Evolutionary conservation across 306 rosid species (phyloP), one percentile per base, ranked within the genome.

Genomic region (Datisca glomerata): DNA sequence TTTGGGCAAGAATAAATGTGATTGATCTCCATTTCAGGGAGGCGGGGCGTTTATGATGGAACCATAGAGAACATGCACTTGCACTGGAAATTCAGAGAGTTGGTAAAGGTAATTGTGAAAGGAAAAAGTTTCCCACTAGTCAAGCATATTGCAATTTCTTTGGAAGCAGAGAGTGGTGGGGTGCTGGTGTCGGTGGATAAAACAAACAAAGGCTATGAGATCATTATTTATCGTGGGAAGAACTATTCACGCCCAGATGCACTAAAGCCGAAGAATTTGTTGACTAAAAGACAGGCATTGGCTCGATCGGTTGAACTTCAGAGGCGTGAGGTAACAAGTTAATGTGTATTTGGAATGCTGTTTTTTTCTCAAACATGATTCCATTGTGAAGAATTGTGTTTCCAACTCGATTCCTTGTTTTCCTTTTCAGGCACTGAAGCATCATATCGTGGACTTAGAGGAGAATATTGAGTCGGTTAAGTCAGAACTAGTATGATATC

Each of bases 141-240:
- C 51, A 76, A 71, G 68, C 91, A 87, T 38, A 55, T 79, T 24
- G 89, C 96, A 15, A 76, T 76, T 61, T 60, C 85, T 52, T 78
- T 87, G 74, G 96, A 87, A 74, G 96, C 96, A 6, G 96, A 87
- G 72, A 87, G 94, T 55, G 93, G 81, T 4, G 96, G 96, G 33
- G 75, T 87, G 59, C 69, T 87, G 37, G 79, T 87, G 17, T 82
- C 94, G 44, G 46, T 87, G 35, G 96, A 82, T 64, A 76, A 79
- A 66, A 80, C 81, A 52, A 63, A 60, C 24, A 76, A 70, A 56
- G 94, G 94, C 23, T 56, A 71, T 72, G 79, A 55, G 21, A 59
- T 87, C 43, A 71, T 87, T 24, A 42, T 87, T 21, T 87, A 87
- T 62, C 93, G 96, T 12, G 94, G 96, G 64, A 87, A 87, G 73